A percentile compares a stretch with the other conserved stretches of the same genome.
Conservation (phyloP, 257 asterid species). For the Osmanthus fragrans region DNA sequence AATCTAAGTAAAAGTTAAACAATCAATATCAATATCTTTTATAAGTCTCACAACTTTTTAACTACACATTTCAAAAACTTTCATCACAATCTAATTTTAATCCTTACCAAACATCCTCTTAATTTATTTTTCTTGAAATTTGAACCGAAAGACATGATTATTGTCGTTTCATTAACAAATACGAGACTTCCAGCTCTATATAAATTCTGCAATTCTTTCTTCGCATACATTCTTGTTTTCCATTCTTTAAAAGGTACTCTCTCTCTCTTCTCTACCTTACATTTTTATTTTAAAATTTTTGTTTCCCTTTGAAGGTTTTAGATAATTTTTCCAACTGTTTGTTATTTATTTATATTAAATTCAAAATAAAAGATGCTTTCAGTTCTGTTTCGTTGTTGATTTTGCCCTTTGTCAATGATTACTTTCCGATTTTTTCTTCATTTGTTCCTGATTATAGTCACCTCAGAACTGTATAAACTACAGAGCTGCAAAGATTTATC, state of each 20-base stretch:
- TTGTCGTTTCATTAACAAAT: neutral
- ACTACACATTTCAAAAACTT: too few relatives aligned
- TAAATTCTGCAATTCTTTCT: neutral
- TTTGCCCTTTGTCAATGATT: neutral
- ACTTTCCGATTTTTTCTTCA: neutral
- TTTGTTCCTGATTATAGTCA: neutral
- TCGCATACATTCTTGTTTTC: too few relatives aligned
- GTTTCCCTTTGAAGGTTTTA: neutral
- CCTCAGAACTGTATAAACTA: neutral
- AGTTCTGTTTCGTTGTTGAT: neutral
- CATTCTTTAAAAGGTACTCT: neutral
- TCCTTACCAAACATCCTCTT: too few relatives aligned
- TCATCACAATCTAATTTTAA: too few relatives aligned
- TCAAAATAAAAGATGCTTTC: neutral
- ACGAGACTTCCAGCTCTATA: neutral
- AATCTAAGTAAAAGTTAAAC: too few relatives aligned
- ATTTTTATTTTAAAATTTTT: too few relatives aligned
- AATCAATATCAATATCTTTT: too few relatives aligned
- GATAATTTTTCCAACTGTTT: neutral
- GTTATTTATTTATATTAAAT: neutral
- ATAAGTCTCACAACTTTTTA: too few relatives aligned
- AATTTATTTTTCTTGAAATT: too few relatives aligned
- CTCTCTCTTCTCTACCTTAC: neutral
- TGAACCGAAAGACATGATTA: neutral
- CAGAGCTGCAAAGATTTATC: neutral